phyloP scores from a whole-genome alignment of 2,329 filamentous ascomycete species.

The Neopestalotiopsis clavispora region DNA sequence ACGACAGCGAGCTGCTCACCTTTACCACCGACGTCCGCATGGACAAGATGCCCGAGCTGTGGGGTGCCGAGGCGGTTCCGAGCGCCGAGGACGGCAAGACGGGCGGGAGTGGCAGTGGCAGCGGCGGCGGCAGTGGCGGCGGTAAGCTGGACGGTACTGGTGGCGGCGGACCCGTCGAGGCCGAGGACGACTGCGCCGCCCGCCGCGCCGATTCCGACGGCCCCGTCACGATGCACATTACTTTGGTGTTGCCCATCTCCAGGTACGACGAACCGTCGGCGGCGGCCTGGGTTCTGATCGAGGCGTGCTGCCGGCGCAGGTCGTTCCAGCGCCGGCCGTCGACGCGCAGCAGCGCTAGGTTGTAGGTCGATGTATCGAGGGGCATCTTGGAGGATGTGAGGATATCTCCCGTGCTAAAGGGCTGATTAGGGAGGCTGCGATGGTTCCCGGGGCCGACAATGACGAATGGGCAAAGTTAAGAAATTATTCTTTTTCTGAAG shows the following conservation, averaged over 20 bases:
- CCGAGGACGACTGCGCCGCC: constrained; percentile 51
- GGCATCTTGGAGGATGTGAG: constrained; percentile 65
- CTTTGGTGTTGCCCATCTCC: constrained; percentile 96
- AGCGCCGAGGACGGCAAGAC: constrained; percentile 45
- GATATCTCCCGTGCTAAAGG: not conserved
- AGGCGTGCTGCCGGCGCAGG: constrained; percentile 83
- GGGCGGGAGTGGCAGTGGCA: not conserved
- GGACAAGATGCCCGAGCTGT: constrained; percentile 79
- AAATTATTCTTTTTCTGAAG: not conserved
- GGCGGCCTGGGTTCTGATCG: constrained; percentile 90
- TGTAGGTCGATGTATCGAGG: constrained; percentile 92
- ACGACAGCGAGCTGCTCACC: constrained; percentile 77
- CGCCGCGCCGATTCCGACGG: constrained; percentile 71
- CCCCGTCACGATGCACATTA: constrained; percentile 90
- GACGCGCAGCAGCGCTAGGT: constrained; percentile 80
- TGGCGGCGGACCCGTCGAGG: constrained; percentile 77
- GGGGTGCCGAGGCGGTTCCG: constrained; percentile 51
- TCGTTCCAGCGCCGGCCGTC: constrained; percentile 96
- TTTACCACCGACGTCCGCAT: constrained; percentile 90
- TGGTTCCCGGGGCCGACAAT: not conserved
- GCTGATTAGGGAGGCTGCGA: not conserved
- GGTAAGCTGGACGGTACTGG: constrained; percentile 54
- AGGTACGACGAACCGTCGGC: constrained; percentile 93
- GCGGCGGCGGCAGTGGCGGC: constrained; percentile 37
- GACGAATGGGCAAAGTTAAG: not conserved